A percentile compares a stretch with the other conserved stretches of the same genome.
Conservation (phyloP, 768 basidiomycete species). For the Phlebiopsis flavidoalba region DNA sequence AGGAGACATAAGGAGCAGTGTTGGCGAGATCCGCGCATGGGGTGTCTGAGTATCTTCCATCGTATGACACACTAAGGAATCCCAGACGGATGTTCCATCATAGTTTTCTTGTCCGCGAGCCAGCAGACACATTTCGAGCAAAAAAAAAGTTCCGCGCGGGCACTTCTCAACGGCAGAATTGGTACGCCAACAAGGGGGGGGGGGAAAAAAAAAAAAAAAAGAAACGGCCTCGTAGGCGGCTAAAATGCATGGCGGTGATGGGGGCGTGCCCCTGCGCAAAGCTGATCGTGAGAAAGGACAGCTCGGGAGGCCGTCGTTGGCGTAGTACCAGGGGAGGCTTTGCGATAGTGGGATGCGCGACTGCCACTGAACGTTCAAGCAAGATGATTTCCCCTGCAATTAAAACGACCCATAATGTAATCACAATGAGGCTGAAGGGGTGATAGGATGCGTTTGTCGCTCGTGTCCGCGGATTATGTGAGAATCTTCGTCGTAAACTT, state of each 20-base stretch:
- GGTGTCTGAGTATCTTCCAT: neutral
- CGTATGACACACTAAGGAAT: conserved; percentile 7
- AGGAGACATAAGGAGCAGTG: conserved; percentile 9
- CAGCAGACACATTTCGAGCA: conserved; percentile 18
- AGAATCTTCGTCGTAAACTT: neutral
- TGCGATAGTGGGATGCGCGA: neutral
- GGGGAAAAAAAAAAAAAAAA: too few species aligned
- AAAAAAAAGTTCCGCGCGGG: conserved; percentile 11
- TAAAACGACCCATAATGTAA: neutral
- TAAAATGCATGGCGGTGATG: neutral
- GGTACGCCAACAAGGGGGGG: too few species aligned
- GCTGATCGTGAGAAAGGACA: neutral
- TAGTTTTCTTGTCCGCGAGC: conserved; percentile 16
- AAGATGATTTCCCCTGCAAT: neutral
- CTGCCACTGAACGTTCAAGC: neutral
- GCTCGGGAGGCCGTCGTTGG: neutral
- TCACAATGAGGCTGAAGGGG: neutral
- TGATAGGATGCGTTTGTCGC: neutral
- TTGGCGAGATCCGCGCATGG: neutral
- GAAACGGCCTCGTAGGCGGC: neutral
- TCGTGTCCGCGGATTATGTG: neutral
- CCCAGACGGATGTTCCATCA: conserved; percentile 14
- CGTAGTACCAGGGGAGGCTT: neutral
- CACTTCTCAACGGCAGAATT: too few species aligned
- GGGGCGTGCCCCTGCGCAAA: neutral